These are phyloP conservation scores for Penstemon barbatus DNA, from an alignment of 257 asterid genomes.

Conservation along the genomic window DNA sequence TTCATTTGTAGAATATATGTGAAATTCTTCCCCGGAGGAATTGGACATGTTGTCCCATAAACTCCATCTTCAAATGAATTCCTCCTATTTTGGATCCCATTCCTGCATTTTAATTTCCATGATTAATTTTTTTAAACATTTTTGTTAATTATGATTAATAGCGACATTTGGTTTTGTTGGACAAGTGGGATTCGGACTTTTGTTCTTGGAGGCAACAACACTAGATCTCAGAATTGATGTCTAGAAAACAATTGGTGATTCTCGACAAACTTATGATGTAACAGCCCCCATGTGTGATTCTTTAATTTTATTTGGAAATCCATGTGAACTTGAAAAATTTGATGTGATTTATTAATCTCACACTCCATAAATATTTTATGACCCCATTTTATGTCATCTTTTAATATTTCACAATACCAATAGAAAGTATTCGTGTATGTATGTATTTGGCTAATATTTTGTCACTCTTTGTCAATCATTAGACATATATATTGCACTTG, in stretches of 20 bases:
- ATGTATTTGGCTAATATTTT: no score
- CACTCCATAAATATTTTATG: no score
- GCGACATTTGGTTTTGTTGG: neutral
- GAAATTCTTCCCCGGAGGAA: constrained; percentile 61
- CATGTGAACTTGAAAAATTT: neutral
- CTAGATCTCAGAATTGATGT: neutral
- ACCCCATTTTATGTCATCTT: no score
- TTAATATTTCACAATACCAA: no score
- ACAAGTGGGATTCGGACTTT: neutral
- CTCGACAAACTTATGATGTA: constrained; percentile 28
- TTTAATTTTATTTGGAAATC: constrained; percentile 9
- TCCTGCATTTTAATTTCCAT: constrained; percentile 31
- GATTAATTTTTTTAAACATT: no score
- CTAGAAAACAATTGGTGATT: neutral
- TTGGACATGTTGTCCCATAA: constrained; percentile 66
- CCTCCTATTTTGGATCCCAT: constrained; percentile 58
- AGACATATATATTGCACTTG: no score
- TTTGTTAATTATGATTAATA: no score
- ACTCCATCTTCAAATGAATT: constrained; percentile 61
- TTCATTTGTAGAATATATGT: constrained; percentile 65
- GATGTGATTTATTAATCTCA: neutral
- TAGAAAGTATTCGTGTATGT: no score
- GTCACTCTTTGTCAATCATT: no score
- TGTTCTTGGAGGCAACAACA: constrained; percentile 10
- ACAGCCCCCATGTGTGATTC: constrained; percentile 32